These are phyloP conservation scores for Phaeosphaeria sp. DNA, from an alignment of 2,329 filamentous ascomycete species.

Conservation along the genomic window DNA sequence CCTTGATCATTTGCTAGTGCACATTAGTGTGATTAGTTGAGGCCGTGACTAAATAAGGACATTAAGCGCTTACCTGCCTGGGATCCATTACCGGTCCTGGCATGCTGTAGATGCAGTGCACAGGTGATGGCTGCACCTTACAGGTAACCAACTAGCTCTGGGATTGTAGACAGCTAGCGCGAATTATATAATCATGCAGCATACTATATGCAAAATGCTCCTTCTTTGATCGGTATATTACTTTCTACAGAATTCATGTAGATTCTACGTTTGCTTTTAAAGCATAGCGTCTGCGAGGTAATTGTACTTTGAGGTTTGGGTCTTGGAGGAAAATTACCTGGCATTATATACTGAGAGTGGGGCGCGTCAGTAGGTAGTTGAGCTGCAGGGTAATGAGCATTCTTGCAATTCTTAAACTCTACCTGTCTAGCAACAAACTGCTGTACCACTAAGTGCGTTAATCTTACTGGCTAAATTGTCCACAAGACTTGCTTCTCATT, in stretches of 20 bases:
- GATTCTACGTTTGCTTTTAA: not conserved
- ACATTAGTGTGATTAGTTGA: not conserved
- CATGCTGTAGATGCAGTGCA: constrained; percentile 4
- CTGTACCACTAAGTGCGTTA: not conserved
- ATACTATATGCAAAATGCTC: not conserved
- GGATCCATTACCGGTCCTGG: constrained; percentile 17
- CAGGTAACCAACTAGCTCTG: not conserved
- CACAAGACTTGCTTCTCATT: not conserved
- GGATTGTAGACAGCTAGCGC: not conserved
- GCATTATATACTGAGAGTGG: not conserved
- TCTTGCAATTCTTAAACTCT: not conserved
- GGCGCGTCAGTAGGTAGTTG: constrained; percentile 1
- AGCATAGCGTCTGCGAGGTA: not conserved
- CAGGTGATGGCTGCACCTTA: not conserved
- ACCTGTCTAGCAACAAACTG: not conserved
- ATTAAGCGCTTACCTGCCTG: constrained; percentile 10
- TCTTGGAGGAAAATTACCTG: not conserved
- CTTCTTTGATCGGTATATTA: not conserved
- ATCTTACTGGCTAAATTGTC: not conserved
- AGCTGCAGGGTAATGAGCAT: not conserved
- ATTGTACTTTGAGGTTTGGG: not conserved
- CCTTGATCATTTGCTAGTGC: constrained; percentile 16
- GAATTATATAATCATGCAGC: not conserved
- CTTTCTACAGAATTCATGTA: not conserved
- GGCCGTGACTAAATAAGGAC: not conserved